phyloP scores from a whole-genome alignment of 805 yeast genomes.

The Scheffersomyces stipitis region DNA sequence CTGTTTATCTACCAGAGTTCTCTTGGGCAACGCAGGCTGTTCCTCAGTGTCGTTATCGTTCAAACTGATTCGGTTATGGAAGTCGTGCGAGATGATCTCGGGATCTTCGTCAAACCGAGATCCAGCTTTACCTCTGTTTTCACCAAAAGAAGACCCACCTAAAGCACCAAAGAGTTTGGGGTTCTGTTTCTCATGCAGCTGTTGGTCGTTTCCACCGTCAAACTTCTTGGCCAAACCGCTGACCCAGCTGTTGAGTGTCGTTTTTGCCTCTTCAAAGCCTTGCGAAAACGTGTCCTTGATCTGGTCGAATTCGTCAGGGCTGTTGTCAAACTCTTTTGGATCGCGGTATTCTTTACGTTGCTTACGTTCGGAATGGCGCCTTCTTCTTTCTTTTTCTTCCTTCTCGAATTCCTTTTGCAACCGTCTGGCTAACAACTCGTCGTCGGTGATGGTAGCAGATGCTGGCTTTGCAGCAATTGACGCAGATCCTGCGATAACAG shows the following conservation, averaged over 20 bases:
- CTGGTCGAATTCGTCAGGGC: slow-evolving; percentile 62
- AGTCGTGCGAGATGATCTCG: slow-evolving; percentile 48
- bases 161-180: slow-evolving; percentile 46
- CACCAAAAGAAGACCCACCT: slow-evolving; percentile 42
- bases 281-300: slow-evolving; percentile 66
- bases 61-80: slow-evolving; percentile 47
- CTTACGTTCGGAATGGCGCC: slow-evolving; percentile 17
- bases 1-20: slow-evolving; percentile 4
- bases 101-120: slow-evolving; percentile 54
- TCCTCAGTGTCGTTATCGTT: slow-evolving; percentile 31
- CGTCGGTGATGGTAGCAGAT: slow-evolving; percentile 43
- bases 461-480: slow-evolving; percentile 3
- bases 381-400: slow-evolving; percentile 39
- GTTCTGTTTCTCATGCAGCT: slow-evolving; percentile 12
- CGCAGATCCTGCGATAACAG: slow-evolving; percentile 1
- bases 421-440: slow-evolving; percentile 79
- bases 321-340: slow-evolving; percentile 29
- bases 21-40: slow-evolving; percentile 24
- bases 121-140: slow-evolving; percentile 10
- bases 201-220: slow-evolving; percentile 20
- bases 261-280: slow-evolving; percentile 79
- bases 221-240: slow-evolving; percentile 60
- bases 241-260: slow-evolving; percentile 77
- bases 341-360: slow-evolving; percentile 15
- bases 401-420: slow-evolving; percentile 65